These are phyloP conservation scores for Metschnikowia peoriensis DNA, from an alignment of 805 yeast genomes.

Conservation along the genomic window DNA sequence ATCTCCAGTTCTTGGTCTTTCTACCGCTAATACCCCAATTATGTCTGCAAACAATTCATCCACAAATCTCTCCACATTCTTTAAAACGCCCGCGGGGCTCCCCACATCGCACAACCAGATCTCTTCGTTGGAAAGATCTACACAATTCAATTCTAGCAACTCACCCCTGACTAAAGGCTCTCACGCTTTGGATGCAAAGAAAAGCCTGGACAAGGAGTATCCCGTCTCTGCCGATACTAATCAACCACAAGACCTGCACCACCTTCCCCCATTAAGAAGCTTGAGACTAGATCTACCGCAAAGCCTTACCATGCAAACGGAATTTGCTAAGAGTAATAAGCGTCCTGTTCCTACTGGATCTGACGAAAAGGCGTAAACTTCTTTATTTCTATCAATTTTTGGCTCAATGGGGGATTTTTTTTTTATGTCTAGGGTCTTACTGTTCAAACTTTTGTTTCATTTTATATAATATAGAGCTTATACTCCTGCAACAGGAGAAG, in stretches of 20 bases:
- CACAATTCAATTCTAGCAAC: neutral
- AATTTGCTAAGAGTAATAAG: conserved; percentile 1
- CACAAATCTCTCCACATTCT: conserved; percentile 37
- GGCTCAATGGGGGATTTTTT: neutral
- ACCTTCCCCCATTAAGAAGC: conserved; percentile 50
- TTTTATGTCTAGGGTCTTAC: too few relatives aligned
- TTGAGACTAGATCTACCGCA: conserved; percentile 51
- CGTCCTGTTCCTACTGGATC: conserved; percentile 8
- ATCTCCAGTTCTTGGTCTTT: conserved; percentile 42
- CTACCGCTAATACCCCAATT: conserved; percentile 39
- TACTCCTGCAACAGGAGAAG: neutral
- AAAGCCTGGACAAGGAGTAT: neutral
- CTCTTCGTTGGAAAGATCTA: conserved; percentile 2
- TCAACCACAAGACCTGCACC: conserved; percentile 12
- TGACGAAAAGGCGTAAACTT: neutral
- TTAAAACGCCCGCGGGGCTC: conserved; percentile 28
- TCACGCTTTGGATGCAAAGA: neutral
- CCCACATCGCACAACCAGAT: conserved; percentile 1
- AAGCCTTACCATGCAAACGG: conserved; percentile 26
- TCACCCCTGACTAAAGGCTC: neutral
- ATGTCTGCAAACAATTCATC: conserved; percentile 41
- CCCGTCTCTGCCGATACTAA: neutral
- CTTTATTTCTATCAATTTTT: too few relatives aligned
- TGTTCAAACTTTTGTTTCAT: neutral
- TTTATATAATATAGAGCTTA: neutral